Evolutionary conservation across 2,329 filamentous ascomycete species (phyloP), one percentile per base, ranked within the genome.

Genomic region (Xylariaceae sp.): DNA sequence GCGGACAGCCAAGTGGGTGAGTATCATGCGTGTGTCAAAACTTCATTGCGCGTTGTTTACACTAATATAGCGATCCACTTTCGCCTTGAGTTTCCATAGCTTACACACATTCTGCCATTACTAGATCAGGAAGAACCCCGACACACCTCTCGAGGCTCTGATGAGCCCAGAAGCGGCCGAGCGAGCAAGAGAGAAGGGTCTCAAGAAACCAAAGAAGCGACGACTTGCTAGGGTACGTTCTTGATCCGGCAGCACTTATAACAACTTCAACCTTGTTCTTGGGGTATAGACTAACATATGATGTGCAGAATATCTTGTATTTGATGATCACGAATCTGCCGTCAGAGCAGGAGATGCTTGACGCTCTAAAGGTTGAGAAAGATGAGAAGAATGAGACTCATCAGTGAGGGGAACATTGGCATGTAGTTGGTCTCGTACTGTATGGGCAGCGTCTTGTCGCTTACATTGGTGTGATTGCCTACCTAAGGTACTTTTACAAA

Each of bases 171-270:
- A 7, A 31, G 48, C 48, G 1, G 43, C 44, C 17, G 48, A 51
- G 13, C 44, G 28, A 18, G 48, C 48, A n/a, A 47, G 44, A 31
- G 43, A 51, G 14, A 51, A 51, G 31, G 48, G 48, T 4, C 22
- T 51, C 38, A 51, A 51, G 31, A 51, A 51, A 19, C 48, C 43
- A n/a, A 51, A 51, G 38, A 51, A 51, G 17, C 43, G 48, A 6
- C 42, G 43, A 38, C 17, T 51, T 3, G 48, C 48, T 2, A 51
- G 31, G 48, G 48, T 51, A 47, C 3, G 42, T 36, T 31, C 14
- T 14, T 45, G 36, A 12, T n/a, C n/a, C n/a, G n/a, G n/a, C n/a
- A n/a, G n/a, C n/a, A n/a, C n/a, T n/a, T n/a, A n/a, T n/a, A n/a
- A n/a, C n/a, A n/a, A n/a, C n/a, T n/a, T n/a, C n/a, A n/a, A n/a